A percentile compares a stretch with the other conserved stretches of the same genome.
Conservation (phyloP, 371 early-diverging fungal species). For the Circinella umbellata region DNA sequence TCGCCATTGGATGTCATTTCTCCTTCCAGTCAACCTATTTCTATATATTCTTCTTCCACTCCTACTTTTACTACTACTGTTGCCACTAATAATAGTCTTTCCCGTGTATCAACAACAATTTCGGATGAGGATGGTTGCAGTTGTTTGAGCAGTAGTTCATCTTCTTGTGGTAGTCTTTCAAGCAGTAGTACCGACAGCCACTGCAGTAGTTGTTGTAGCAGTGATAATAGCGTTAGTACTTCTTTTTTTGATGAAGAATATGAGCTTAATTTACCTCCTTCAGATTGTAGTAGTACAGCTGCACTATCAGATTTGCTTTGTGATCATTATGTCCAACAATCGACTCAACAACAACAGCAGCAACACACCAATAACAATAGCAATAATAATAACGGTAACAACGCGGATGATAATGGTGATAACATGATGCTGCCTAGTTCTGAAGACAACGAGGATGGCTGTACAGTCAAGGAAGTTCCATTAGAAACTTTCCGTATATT, state of each 20-base stretch:
- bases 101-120: no score
- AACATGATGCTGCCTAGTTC: not conserved
- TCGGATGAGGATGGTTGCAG: slow-evolving; percentile 24
- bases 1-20: slow-evolving; percentile 24
- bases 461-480: slow-evolving; percentile 16
- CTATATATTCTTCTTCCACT: slow-evolving; percentile 16
- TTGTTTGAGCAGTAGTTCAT: slow-evolving; percentile 22
- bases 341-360: slow-evolving; percentile 7
- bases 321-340: slow-evolving; percentile 44
- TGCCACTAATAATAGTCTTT: not conserved
- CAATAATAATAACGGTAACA: not conserved
- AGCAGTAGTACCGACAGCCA: slow-evolving; percentile 15
- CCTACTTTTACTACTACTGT: not conserved
- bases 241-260: not conserved
- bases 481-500: slow-evolving; percentile 29
- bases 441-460: slow-evolving; percentile 5
- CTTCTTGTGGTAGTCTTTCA: slow-evolving; percentile 3
- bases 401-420: not conserved
- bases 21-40: slow-evolving; percentile 16
- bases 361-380: not conserved
- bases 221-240: not conserved
- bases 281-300: slow-evolving; percentile 18
- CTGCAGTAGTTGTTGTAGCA: slow-evolving; percentile 8
- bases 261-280: not conserved
- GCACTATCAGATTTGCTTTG: slow-evolving; percentile 45